Evolutionary conservation across 1,284 basidiomycete genomes (phyloP), one percentile per base, ranked within the genome.

Genomic region (Boletus hoseneyae): DNA sequence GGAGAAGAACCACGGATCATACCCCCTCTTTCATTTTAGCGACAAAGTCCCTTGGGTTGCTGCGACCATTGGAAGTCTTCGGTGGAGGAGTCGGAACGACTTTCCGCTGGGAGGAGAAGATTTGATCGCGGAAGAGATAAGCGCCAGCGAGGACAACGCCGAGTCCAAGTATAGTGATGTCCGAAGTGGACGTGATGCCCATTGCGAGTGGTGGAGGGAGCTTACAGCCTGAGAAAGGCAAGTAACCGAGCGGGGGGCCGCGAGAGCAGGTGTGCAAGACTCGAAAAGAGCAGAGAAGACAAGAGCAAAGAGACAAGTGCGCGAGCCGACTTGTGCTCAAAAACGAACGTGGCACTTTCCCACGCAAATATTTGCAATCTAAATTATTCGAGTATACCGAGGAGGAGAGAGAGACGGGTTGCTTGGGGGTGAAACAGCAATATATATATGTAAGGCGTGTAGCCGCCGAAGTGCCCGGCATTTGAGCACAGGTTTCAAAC

Each of bases 1-100:
- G 23, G 46, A 9, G 6, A 16, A 25, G 35, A 34, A 19, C 21
- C 10, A 41, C 2, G 42, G 32, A 27, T 21, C 91, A 71, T 70
- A 96, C 93, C 37, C 82, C 83, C 52, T 85, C 82, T 69, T 91
- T 86, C 91, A 96, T 93, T 73, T 93, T 93, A 18, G 80, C 81
- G 40, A 96, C 79, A 66, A 95, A 96, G 70, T 97, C 91, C 42
- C 92, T 77, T 10, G 92, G 89, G 62, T 94, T 91, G 1, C 82
- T 86, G 50, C 79, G 80, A 41, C 86, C 89, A 71, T 80, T 80
- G 34, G 71, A 62, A 3, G 62, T 61, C 61, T 79, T 82, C 33
- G 74, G 67, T 15, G 75, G 57, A 15, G 76, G 58, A 19, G 75
- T 52, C 0, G 80, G 74, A 34, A 75, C 72, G 11, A 75, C 56